These are phyloP conservation scores for Candolleomyces aberdarensis DNA, from an alignment of 768 basidiomycete species.

Conservation along the genomic window DNA sequence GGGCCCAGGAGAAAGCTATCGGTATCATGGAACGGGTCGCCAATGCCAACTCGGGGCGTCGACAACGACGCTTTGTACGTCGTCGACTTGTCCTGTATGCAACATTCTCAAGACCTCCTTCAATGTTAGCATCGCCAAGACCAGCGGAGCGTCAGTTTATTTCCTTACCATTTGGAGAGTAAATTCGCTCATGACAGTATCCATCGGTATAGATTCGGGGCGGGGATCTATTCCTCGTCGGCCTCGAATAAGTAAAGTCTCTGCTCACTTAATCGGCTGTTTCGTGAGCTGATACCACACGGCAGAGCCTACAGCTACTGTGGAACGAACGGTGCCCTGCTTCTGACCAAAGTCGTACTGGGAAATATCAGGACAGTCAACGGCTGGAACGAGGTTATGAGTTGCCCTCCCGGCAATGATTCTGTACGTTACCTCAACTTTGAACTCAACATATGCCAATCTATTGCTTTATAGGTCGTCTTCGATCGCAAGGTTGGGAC, in stretches of 20 bases:
- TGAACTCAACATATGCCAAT: neutral
- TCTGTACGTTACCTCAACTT: constrained; percentile 18
- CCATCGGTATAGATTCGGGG: constrained; percentile 20
- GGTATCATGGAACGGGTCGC: constrained; percentile 28
- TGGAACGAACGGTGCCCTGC: constrained; percentile 18
- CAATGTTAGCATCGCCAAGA: constrained; percentile 15
- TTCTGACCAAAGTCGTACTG: constrained; percentile 28
- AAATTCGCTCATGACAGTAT: neutral
- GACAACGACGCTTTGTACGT: constrained; percentile 21
- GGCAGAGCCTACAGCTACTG: constrained; percentile 20
- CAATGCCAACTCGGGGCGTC: constrained; percentile 23
- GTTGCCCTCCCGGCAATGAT: constrained; percentile 24
- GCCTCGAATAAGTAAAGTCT: constrained; percentile 26
- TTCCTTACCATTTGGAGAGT: neutral
- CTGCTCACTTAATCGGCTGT: neutral
- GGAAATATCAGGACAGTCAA: constrained; percentile 21
- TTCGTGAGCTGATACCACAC: neutral
- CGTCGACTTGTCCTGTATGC: constrained; percentile 20
- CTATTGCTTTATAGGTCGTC: neutral
- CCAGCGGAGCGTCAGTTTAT: neutral
- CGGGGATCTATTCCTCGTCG: constrained; percentile 26
- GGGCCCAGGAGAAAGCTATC: constrained; percentile 25
- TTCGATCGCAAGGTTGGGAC: neutral
- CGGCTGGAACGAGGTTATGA: constrained; percentile 18
- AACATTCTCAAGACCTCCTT: constrained; percentile 29